These are phyloP conservation scores for Lactarius deliciosus DNA, from an alignment of 768 basidiomycete genomes.

Conservation along the genomic window DNA sequence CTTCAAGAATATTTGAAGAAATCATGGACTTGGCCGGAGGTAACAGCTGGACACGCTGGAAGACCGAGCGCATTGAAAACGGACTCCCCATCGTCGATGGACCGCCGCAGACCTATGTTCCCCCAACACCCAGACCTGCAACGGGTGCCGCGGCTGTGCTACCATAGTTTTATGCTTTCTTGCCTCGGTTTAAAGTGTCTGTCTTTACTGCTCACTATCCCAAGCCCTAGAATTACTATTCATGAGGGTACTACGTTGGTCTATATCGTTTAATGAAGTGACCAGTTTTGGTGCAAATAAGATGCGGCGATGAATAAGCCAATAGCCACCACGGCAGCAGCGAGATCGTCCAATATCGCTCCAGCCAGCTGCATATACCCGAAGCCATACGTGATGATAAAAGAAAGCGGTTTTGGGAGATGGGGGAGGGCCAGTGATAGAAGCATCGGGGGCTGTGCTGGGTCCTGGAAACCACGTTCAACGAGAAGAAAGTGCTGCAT, in stretches of 20 bases:
- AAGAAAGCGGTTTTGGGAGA: constrained; percentile 63
- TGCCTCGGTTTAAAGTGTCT: neutral
- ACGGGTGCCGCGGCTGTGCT: constrained; percentile 31
- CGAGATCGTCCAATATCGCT: constrained; percentile 68
- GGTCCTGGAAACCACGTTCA: constrained; percentile 43
- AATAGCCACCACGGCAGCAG: constrained; percentile 67
- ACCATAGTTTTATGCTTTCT: constrained; percentile 17
- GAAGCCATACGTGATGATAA: constrained; percentile 58
- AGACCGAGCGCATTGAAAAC: constrained; percentile 44
- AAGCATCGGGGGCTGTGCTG: constrained; percentile 57
- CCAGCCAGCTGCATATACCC: constrained; percentile 71
- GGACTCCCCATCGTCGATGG: constrained; percentile 48
- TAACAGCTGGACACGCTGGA: constrained; percentile 57
- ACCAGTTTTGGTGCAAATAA: constrained; percentile 14
- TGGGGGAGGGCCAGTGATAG: constrained; percentile 60
- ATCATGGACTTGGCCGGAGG: constrained; percentile 69
- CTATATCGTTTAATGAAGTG: constrained; percentile 10
- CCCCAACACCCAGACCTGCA: neutral
- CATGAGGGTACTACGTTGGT: neutral
- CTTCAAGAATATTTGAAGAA: constrained; percentile 63
- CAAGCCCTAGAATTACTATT: constrained; percentile 7
- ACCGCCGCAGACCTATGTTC: constrained; percentile 18
- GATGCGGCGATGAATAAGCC: constrained; percentile 52
- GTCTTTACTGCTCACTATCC: neutral
- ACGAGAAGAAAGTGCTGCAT: neutral